Conservation (phyloP, 164 flowering plant genomes). For the Magnolia sinica region DNA sequence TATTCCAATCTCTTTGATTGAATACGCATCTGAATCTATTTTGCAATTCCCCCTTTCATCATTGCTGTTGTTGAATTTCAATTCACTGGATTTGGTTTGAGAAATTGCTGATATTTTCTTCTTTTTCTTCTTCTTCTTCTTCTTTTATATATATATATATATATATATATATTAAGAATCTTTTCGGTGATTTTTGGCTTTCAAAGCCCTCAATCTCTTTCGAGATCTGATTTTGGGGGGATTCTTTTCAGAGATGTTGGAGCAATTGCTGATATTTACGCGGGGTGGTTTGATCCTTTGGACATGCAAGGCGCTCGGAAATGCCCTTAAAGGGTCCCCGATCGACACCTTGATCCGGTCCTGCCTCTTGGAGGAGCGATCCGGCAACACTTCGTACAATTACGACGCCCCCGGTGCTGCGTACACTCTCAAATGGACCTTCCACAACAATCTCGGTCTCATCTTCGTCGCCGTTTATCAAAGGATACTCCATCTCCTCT, state of each 20-base stretch:
- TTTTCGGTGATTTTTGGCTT: too few species aligned
- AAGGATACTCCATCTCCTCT: too few species aligned
- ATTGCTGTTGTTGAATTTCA: too few species aligned
- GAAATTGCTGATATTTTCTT: too few species aligned
- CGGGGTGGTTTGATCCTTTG: constrained; percentile 96
- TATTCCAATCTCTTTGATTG: too few species aligned
- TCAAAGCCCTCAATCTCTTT: too few species aligned
- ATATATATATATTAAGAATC: too few species aligned
- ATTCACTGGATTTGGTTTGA: too few species aligned
- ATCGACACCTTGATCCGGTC: constrained; percentile 89
- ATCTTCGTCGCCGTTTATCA: constrained; percentile 65
- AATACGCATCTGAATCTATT: too few species aligned
- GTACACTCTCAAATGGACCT: constrained; percentile 91
- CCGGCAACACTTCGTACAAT: constrained; percentile 73
- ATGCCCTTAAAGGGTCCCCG: constrained; percentile 88
- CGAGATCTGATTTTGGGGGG: constrained; percentile 36
- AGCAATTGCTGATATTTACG: constrained; percentile 85
- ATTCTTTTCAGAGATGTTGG: constrained; percentile 52
- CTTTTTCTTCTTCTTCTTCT: too few species aligned
- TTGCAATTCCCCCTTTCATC: too few species aligned
- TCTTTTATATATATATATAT: too few species aligned
- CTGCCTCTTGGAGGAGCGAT: constrained; percentile 90
- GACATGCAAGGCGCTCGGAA: constrained; percentile 90
- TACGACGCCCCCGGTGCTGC: constrained; percentile 66
- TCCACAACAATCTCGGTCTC: constrained; percentile 88